phyloP scores from a whole-genome alignment of 1,139 yeast species.

The Hemisphaericaspora lyxosophila region DNA sequence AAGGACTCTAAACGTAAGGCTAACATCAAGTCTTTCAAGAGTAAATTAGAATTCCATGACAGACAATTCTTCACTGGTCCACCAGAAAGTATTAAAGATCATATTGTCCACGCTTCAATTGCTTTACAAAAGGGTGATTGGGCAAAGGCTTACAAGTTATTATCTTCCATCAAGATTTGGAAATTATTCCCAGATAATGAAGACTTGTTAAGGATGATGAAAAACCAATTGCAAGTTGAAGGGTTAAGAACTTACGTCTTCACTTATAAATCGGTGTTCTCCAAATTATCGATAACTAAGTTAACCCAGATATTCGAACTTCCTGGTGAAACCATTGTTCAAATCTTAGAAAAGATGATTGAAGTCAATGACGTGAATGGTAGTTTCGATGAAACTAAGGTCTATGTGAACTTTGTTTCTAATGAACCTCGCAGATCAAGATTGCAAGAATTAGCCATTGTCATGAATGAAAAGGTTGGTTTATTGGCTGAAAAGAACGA shows the following conservation, averaged over 20 bases:
- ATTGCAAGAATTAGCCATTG: slow-evolving; percentile 85
- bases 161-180: slow-evolving; percentile 86
- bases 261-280: slow-evolving; percentile 75
- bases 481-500: slow-evolving; percentile 84
- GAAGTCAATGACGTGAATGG: slow-evolving; percentile 73
- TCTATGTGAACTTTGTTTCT: slow-evolving; percentile 58
- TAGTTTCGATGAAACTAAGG: slow-evolving; percentile 55
- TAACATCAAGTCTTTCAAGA: slow-evolving; percentile 80
- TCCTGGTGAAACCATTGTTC: slow-evolving; percentile 52
- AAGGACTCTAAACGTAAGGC: slow-evolving; percentile 60
- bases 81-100: slow-evolving; percentile 95
- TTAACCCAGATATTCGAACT: slow-evolving; percentile 70
- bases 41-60: slow-evolving; percentile 89
- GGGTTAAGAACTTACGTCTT: slow-evolving; percentile 89
- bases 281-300: slow-evolving; percentile 69
- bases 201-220: slow-evolving; percentile 66
- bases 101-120: slow-evolving; percentile 89
- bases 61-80: slow-evolving; percentile 97
- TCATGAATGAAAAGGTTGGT: slow-evolving; percentile 82
- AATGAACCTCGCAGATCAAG: slow-evolving; percentile 80
- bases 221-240: slow-evolving; percentile 78
- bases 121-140: slow-evolving; percentile 90
- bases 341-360: slow-evolving; percentile 73
- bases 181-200: slow-evolving; percentile 71
- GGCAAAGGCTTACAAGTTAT: slow-evolving; percentile 70